Evolutionary conservation across 176 grass and related monocot species (phyloP), one percentile per base, ranked within the genome.

Genomic region (bread wheat (Triticum aestivum)): DNA sequence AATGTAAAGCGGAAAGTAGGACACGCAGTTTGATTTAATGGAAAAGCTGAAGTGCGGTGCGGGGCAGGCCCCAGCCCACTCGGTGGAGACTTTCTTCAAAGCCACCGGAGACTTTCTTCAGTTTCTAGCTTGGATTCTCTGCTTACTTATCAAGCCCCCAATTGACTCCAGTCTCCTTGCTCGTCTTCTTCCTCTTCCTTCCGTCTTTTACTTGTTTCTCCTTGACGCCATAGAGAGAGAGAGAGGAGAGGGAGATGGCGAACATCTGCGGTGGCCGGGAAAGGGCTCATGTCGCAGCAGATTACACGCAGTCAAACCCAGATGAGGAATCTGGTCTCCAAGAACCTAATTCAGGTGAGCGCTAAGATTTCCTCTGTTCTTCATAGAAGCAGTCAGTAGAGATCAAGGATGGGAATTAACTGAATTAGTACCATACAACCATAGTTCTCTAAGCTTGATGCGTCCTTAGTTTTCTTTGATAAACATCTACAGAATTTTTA

Each of bases 231-330:
- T n/a, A 34, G 33, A 51, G 77, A 83, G 41, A 42, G 41, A 73
- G 44, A 49, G 32, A 51, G 42, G 44, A 49, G 32, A 51, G 42
- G 71, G 74, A 76, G 75, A 94, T 94, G 92, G 89, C 87, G 42
- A 94, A 94, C 70, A 84, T 90, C 61, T 91, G 87, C 56, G 74
- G 83, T 14, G 54, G 23, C 49, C 26, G 13, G 86, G 59, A 69
- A 86, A 69, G 79, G 79, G 51, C 49, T 82, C 41, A 77, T 73
- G 79, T 32, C 8, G 79, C 83, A 1, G 45, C 73, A 67, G 86
- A 89, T 85, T 51, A 79, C 77, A 21, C 35, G 64, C 79, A 58
- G 0, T 82, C 88, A 4, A 91, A 42, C 83, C 68, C 92, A 84
- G 84, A 87, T 91, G 76, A 86, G 23, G 47, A 61, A 27, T 65